A percentile compares a stretch with the other conserved stretches of the same genome.
Evolutionary conservation across 2,329 filamentous ascomycete species (phyloP).

Genomic region (Colletotrichum australisinense): DNA sequence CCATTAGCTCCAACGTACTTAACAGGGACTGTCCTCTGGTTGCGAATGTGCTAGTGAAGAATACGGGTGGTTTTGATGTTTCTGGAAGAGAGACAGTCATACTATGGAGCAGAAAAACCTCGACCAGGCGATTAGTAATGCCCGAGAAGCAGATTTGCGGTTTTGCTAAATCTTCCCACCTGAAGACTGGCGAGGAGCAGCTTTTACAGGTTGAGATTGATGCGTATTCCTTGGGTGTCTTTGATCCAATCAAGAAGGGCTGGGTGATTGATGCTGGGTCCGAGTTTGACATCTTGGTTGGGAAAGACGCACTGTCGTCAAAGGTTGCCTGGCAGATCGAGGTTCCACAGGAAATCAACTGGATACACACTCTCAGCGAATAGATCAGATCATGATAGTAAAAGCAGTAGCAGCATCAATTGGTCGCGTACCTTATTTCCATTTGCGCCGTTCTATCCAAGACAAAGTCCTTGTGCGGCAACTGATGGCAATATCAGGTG

Average conservation of each 20-base stretch:
- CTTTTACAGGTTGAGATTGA: background rate
- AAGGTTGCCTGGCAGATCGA: background rate
- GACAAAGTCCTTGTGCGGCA: too few species aligned
- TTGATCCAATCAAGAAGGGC: background rate
- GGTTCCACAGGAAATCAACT: background rate
- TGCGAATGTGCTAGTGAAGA: background rate
- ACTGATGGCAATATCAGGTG: too few species aligned
- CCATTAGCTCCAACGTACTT: too few species aligned
- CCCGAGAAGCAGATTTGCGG: conserved; percentile 4
- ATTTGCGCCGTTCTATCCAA: too few species aligned
- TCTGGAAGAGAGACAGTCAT: background rate
- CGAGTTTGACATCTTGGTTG: background rate
- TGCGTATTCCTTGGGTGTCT: background rate
- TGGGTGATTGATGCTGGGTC: conserved; percentile 7
- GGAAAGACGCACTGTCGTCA: background rate
- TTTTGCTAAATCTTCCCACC: background rate
- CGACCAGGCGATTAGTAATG: background rate
- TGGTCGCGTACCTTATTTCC: too few species aligned
- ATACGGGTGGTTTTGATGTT: background rate
- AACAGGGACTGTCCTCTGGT: too few species aligned
- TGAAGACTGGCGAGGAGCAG: background rate
- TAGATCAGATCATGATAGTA: too few species aligned
- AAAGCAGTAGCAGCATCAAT: too few species aligned
- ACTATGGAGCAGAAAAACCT: background rate
- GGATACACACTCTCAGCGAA: background rate